phyloP scores from a whole-genome alignment of 2,329 filamentous ascomycete genomes.

The Clonostachys rosea region DNA sequence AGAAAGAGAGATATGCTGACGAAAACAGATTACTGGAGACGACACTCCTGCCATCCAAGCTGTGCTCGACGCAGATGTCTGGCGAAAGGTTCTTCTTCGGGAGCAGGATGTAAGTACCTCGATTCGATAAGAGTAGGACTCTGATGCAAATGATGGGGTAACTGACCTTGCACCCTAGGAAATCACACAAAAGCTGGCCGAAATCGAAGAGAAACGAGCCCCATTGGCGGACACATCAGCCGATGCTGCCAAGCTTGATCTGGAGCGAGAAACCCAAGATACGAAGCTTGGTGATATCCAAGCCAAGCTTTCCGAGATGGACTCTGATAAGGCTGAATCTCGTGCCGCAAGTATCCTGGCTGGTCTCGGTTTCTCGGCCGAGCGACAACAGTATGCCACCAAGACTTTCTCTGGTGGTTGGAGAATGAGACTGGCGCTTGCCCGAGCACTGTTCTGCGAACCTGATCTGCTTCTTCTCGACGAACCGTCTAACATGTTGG shows the following conservation, averaged over 20 bases:
- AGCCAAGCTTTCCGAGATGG: constrained; percentile 92
- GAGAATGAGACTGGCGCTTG: constrained; percentile 95
- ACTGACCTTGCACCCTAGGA: constrained; percentile 38
- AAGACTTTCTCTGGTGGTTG: constrained; percentile 99
- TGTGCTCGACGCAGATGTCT: constrained; percentile 94
- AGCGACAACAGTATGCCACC: constrained; percentile 87
- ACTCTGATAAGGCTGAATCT: constrained; percentile 96
- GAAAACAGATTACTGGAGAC: constrained; percentile 75
- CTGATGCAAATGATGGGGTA: neutral
- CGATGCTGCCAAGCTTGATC: constrained; percentile 80
- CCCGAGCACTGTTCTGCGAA: constrained; percentile 94
- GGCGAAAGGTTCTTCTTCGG: constrained; percentile 89
- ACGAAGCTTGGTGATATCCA: constrained; percentile 89
- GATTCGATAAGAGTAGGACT: neutral
- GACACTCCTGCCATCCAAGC: constrained; percentile 94
- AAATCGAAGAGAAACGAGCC: constrained; percentile 72
- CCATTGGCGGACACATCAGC: constrained; percentile 86
- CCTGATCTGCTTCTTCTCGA: constrained; percentile 93
- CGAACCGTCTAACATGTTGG: constrained; percentile 99
- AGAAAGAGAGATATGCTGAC: neutral
- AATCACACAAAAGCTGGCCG: constrained; percentile 70
- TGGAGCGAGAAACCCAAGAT: constrained; percentile 85
- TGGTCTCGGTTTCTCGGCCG: constrained; percentile 91
- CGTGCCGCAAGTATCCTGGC: constrained; percentile 93
- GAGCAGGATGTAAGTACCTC: constrained; percentile 69